phyloP scores from a whole-genome alignment of 192 early-diverging fungal genomes.

The Chytriomyces confervae region DNA sequence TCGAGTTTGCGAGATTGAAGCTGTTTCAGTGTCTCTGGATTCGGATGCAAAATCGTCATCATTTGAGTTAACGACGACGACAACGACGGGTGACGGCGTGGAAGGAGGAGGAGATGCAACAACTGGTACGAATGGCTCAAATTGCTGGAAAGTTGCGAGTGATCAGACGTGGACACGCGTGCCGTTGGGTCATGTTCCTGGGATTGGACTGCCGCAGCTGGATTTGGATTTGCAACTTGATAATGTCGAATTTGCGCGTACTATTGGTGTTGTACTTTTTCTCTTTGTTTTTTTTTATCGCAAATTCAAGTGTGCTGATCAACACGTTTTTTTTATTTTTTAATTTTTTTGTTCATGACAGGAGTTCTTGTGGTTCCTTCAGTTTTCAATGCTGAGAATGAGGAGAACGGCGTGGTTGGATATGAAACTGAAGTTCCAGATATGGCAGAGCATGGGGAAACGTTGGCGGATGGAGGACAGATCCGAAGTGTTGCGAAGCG shows the following conservation, averaged over 20 bases:
- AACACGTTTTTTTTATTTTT: background rate
- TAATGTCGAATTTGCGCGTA: background rate
- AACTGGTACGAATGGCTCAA: background rate
- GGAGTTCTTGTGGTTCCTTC: background rate
- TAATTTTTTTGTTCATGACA: background rate
- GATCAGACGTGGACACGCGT: conserved; percentile 14
- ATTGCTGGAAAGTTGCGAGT: conserved; percentile 10
- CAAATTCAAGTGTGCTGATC: background rate
- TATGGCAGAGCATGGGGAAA: background rate
- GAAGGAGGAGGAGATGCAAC: background rate
- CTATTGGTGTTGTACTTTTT: background rate
- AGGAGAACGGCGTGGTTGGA: conserved; percentile 2
- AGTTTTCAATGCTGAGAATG: background rate
- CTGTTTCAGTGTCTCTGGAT: background rate
- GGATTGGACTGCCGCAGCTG: conserved; percentile 23
- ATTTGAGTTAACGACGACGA: background rate
- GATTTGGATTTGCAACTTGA: conserved; percentile 15
- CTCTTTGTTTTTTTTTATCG: background rate
- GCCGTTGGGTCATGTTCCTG: conserved; percentile 31
- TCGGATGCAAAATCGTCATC: background rate
- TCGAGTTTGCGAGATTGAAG: conserved; percentile 3
- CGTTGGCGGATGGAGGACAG: background rate
- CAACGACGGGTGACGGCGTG: background rate
- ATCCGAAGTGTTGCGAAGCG: background rate
- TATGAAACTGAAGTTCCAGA: background rate